These are phyloP conservation scores for Eucalyptus lansdowneana DNA, from an alignment of 345 rosid species.

Conservation along the genomic window DNA sequence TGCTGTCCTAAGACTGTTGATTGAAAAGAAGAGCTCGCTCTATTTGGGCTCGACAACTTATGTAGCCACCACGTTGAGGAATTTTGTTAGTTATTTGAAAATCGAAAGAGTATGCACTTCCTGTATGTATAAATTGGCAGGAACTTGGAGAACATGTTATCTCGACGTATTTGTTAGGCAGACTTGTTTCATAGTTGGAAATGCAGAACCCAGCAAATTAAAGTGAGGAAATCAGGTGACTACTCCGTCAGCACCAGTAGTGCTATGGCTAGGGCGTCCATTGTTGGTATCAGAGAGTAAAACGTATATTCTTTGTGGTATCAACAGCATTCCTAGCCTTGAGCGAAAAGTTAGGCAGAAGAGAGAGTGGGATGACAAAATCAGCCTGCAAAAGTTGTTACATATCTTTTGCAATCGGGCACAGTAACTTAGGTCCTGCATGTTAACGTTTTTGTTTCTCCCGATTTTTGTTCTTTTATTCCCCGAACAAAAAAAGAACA, in stretches of 20 bases:
- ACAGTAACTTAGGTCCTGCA: accelerated
- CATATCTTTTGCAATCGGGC: not conserved
- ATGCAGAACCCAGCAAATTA: not conserved
- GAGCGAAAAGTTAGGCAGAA: not conserved
- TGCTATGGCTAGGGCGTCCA: not conserved
- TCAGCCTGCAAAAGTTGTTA: not conserved
- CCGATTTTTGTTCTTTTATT: accelerated
- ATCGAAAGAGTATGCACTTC: not conserved
- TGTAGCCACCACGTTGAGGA: not conserved
- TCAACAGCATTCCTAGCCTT: not conserved
- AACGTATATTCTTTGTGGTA: not conserved
- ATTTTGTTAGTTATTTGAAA: not conserved
- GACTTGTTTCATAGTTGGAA: not conserved
- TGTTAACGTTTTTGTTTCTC: accelerated
- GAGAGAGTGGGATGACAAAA: not conserved
- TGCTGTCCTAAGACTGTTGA: not conserved
- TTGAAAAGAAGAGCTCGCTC: not conserved
- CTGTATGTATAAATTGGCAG: not conserved
- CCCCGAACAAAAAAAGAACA: accelerated
- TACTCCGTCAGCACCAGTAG: not conserved
- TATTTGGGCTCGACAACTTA: not conserved
- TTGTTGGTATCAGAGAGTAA: not conserved
- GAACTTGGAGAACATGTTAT: not conserved
- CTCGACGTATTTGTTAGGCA: not conserved
- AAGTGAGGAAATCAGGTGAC: not conserved